These are phyloP conservation scores for Solanum stenotomum DNA, from an alignment of 257 asterid species.

Conservation along the genomic window DNA sequence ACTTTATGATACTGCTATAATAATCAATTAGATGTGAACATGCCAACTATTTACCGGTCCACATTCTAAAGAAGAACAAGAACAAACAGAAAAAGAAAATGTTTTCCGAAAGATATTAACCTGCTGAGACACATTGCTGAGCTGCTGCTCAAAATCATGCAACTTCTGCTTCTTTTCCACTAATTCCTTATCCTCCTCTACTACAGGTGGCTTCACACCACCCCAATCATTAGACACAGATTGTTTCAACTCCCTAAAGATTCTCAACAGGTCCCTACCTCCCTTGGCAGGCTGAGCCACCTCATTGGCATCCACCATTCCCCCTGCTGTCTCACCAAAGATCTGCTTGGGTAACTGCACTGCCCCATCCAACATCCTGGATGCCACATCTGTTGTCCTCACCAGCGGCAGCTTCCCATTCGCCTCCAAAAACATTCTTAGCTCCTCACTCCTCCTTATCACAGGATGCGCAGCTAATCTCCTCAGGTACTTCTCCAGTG, in stretches of 20 bases:
- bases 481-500: conserved; percentile 79
- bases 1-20: neutral
- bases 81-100: neutral
- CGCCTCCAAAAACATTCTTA: conserved; percentile 50
- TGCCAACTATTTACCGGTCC: neutral
- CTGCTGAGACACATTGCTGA: conserved; percentile 89
- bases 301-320: conserved; percentile 36
- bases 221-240: conserved; percentile 89
- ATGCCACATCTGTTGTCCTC: conserved; percentile 50
- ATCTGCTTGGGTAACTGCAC: conserved; percentile 56
- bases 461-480: conserved; percentile 63
- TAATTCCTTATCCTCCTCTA: conserved; percentile 86
- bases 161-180: conserved; percentile 59
- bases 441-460: conserved; percentile 64
- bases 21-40: neutral
- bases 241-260: conserved; percentile 87
- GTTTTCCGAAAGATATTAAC: conserved; percentile 18
- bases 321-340: conserved; percentile 28
- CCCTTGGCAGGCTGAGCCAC: conserved; percentile 58
- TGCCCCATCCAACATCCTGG: conserved; percentile 60
- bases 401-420: conserved; percentile 40
- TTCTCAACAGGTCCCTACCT: conserved; percentile 69
- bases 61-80: neutral
- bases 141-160: conserved; percentile 77
- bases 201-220: conserved; percentile 54